Evolutionary conservation across 2,329 filamentous ascomycete species (phyloP), one percentile per base, ranked within the genome.

Genomic region (Aquanectria penicillioides): DNA sequence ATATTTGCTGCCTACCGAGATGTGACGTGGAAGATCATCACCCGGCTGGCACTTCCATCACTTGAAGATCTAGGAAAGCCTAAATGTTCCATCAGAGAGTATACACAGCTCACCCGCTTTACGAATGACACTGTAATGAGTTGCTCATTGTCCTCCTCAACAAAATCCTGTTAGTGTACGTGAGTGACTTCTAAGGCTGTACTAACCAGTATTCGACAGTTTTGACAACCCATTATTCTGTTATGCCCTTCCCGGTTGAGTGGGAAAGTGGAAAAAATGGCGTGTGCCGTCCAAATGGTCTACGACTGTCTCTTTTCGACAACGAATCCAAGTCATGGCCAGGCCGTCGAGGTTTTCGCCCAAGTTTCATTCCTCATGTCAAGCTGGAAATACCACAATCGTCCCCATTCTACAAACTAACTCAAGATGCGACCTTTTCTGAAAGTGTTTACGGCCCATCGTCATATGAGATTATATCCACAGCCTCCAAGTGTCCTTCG

Each of bases 401-500:
- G 2, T 59, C 62, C 0, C 67, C 62, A 2, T 69, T 69, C 33
- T 60, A 57, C 2, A 60, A 57, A 13, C 31, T 69, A 5, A 34
- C 66, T 1, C 58, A 67, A 20, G 63, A 66, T 8, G 23, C 61
- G 7, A 36, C 57, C 8, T 62, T 61, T 22, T 36, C 28, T n/a
- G 62, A 63, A 22, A 56, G 20, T 18, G 25, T 57, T n/a, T 67
- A 74, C 5, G 78, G 75, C 3, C 84, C 81, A 1, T 81, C 84
- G 0, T 88, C 85, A 0, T 86, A 87, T 60, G 74, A 83, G 11
- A 74, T 84, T 0, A 74, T 87, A 37, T 80, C 85, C 1, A 83
- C 75, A 7, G 83, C 84, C 41, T 72, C 75, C 0, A 73, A 72
- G 2, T 87, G 85, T 36, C 84, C 85, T 0, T 41, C 73, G 0